phyloP scores from a whole-genome alignment of 2,329 filamentous ascomycete genomes.

The Pestalotiopsis sp. region DNA sequence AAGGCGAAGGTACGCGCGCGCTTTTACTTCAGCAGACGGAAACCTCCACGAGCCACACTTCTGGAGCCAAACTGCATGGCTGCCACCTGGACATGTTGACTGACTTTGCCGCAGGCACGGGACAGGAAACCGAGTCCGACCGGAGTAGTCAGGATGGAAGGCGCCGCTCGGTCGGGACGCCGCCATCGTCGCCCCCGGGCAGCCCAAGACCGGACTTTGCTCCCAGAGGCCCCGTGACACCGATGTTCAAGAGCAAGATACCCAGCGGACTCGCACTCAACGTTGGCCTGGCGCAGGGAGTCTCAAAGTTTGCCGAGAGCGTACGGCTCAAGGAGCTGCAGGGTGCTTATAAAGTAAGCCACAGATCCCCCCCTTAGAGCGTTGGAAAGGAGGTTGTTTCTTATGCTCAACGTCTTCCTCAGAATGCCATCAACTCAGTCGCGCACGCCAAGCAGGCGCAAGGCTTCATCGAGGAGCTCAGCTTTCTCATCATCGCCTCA shows the following conservation, averaged over 20 bases:
- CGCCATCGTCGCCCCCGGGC: slow-evolving; percentile 27
- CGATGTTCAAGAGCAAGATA: slow-evolving; percentile 29
- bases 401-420: slow-evolving; percentile 11
- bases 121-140: slow-evolving; percentile 12
- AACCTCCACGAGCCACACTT: not conserved
- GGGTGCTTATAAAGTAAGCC: slow-evolving; percentile 20
- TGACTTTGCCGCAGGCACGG: slow-evolving; percentile 10
- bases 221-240: slow-evolving; percentile 31
- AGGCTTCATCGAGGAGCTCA: slow-evolving; percentile 33
- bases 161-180: slow-evolving; percentile 16
- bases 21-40: slow-evolving; percentile 1
- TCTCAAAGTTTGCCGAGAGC: slow-evolving; percentile 22
- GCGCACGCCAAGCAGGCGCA: slow-evolving; percentile 31
- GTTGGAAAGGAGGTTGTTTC: not conserved
- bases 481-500: slow-evolving; percentile 32
- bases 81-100: not conserved
- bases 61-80: slow-evolving; percentile 5
- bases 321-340: slow-evolving; percentile 26
- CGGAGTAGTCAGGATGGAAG: slow-evolving; percentile 11
- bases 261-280: slow-evolving; percentile 24
- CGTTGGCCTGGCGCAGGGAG: slow-evolving; percentile 14
- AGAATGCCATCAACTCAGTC: slow-evolving; percentile 32
- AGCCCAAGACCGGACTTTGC: slow-evolving; percentile 31
- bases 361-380: not conserved
- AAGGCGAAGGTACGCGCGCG: slow-evolving; percentile 15